Base-by-base conservation (phyloP, 495 filamentous ascomycete species). In the Parathielavia appendiculata region DNA sequence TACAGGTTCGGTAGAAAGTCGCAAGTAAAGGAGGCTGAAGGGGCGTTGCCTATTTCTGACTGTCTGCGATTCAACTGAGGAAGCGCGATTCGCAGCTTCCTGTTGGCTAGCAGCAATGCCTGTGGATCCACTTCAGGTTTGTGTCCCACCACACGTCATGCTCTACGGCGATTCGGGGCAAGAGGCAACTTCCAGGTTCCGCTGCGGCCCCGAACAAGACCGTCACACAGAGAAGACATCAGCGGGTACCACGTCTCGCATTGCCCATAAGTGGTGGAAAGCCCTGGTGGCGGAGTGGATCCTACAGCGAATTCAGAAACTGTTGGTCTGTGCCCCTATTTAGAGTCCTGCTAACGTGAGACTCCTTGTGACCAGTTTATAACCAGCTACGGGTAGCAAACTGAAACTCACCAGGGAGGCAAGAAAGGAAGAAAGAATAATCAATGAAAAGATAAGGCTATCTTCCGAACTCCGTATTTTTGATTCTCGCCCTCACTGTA, bases 81-180 rank as follows among this genome's bases (percentile, higher is more conserved):
- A 5, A 1, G 32, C 32, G 17, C 36, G 1, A 14, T 43, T 30
- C 32, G 16, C 34, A 14, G 35, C 40, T 36, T 56, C 53, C 13
- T 46, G 30, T 48, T 50, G 46, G 45, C 43, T 50, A 36, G 22
- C 23, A 56, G 35, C 54, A 16, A 34, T 34, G 43, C 34, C 17
- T 30, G 26, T 45, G 49, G 49, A 19, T 51, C 26, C 26, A 35
- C 12, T 30, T 36, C 30, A 30, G 26, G 26, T 30, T 26, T 22
- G n/a, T 38, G 35, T 57, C 45, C 34, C 36, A 49, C 54, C 9
- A 12, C 54, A 48, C 45, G 54, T 57, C 54, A 56, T 56, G 54
- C 26, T 30, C 26, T 30, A 6, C 54, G 45, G 35, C 45, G 54
- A 10, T 49, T 48, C 45, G 35, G 45, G 45, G 54, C 22, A 19